Conservation (phyloP, 768 basidiomycete species). For the Candolleomyces aberdarensis region DNA sequence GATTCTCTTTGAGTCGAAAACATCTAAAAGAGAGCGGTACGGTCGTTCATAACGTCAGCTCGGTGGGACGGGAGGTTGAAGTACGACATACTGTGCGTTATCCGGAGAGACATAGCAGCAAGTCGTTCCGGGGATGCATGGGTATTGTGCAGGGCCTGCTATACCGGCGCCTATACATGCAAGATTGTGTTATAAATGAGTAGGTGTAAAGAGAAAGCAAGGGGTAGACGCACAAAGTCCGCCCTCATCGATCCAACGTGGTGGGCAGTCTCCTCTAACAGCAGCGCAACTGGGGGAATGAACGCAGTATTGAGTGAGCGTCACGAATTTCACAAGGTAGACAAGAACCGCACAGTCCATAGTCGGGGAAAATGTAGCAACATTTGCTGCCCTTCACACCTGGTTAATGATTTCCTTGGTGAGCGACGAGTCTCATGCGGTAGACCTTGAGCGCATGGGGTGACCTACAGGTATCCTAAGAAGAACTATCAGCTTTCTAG, state of each 20-base stretch:
- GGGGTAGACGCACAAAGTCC: constrained; percentile 11
- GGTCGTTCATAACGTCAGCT: too few relatives aligned
- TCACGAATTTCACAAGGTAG: background rate
- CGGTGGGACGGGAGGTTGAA: too few relatives aligned
- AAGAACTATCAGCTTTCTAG: background rate
- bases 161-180: constrained; percentile 10
- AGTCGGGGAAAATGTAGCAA: constrained; percentile 10
- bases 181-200: background rate
- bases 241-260: constrained; percentile 13
- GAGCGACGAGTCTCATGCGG: too few relatives aligned
- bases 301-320: background rate
- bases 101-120: constrained; percentile 23
- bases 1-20: too few relatives aligned
- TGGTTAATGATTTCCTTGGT: too few relatives aligned
- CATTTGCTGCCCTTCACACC: too few relatives aligned
- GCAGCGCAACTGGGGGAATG: constrained; percentile 11
- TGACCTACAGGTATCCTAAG: too few relatives aligned
- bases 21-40: too few relatives aligned
- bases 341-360: constrained; percentile 10
- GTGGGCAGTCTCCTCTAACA: constrained; percentile 12
- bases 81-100: background rate
- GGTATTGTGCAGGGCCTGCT: constrained; percentile 10
- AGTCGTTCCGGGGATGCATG: constrained; percentile 15
- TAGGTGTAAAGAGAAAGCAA: background rate
- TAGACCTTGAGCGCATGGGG: too few relatives aligned